These are phyloP conservation scores for Gentiana straminea DNA, from an alignment of 257 asterid species.

Conservation along the genomic window DNA sequence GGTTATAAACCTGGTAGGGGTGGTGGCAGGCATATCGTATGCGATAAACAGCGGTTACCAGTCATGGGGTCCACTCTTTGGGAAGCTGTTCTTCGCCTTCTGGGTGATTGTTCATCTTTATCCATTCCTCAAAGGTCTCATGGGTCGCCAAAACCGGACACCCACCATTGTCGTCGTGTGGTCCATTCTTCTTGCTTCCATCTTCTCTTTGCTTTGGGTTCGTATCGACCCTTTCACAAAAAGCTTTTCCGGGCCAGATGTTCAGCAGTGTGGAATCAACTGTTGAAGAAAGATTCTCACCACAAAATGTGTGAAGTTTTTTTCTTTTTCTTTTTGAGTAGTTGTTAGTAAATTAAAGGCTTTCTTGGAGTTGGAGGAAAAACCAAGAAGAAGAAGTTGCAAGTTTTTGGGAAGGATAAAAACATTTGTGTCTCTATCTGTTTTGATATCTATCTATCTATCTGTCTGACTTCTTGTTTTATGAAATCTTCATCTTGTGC, in stretches of 20 bases:
- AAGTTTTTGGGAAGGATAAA: too few relatives aligned
- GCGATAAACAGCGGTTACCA: slow-evolving; percentile 95
- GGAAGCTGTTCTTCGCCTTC: slow-evolving; percentile 83
- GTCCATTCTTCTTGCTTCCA: slow-evolving; percentile 93
- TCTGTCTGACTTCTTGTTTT: too few relatives aligned
- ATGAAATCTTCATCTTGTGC: too few relatives aligned
- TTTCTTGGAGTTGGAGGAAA: too few relatives aligned
- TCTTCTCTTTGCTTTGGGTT: slow-evolving; percentile 88
- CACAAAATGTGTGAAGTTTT: too few relatives aligned
- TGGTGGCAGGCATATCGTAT: slow-evolving; percentile 87
- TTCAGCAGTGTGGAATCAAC: slow-evolving; percentile 73
- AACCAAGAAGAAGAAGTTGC: too few relatives aligned
- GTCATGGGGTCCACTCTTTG: slow-evolving; percentile 96
- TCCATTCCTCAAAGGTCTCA: slow-evolving; percentile 93
- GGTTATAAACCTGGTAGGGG: slow-evolving; percentile 77
- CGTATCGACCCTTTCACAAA: slow-evolving; percentile 87
- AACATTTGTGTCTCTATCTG: too few relatives aligned
- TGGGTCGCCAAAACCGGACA: slow-evolving; percentile 92
- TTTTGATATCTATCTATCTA: too few relatives aligned
- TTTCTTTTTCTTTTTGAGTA: too few relatives aligned
- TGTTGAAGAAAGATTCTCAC: slow-evolving; percentile 24
- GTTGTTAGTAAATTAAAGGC: too few relatives aligned
- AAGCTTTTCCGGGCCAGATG: slow-evolving; percentile 75
- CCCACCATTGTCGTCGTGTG: slow-evolving; percentile 92
- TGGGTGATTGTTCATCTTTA: slow-evolving; percentile 97